These are phyloP conservation scores for Candida tetrigidarum DNA, from an alignment of 1,139 yeast genomes.

Conservation along the genomic window DNA sequence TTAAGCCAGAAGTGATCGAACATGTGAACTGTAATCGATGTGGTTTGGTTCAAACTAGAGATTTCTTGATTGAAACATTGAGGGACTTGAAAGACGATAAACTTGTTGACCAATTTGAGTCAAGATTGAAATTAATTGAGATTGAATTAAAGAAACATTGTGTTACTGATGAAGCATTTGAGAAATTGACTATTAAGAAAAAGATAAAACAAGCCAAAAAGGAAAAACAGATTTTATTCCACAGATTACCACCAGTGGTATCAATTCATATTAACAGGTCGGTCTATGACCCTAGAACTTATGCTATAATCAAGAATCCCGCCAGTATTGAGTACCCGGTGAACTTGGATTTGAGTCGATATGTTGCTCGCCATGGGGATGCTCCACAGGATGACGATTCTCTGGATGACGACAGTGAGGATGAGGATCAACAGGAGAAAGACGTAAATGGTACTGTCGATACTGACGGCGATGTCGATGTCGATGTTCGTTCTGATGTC, in stretches of 20 bases:
- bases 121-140: conserved; percentile 60
- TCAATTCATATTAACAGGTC: conserved; percentile 90
- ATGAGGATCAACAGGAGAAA: neutral
- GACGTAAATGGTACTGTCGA: too few relatives aligned
- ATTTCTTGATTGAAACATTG: conserved; percentile 43
- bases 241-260: conserved; percentile 84
- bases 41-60: conserved; percentile 66
- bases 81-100: conserved; percentile 40
- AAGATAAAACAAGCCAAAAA: conserved; percentile 78
- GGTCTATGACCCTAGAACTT: conserved; percentile 87
- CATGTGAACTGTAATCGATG: conserved; percentile 95
- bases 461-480: too few relatives aligned
- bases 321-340: conserved; percentile 81
- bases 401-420: neutral
- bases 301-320: conserved; percentile 80
- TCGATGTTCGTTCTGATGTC: conserved; percentile 18
- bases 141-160: conserved; percentile 63
- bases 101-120: conserved; percentile 47
- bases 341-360: conserved; percentile 65
- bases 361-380: conserved; percentile 70
- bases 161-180: conserved; percentile 80
- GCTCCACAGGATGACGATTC: conserved; percentile 61
- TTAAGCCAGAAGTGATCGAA: conserved; percentile 80
- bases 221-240: conserved; percentile 78
- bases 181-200: conserved; percentile 71